These are phyloP conservation scores for Rhizophora mangle DNA, from an alignment of 345 rosid species.

Conservation along the genomic window DNA sequence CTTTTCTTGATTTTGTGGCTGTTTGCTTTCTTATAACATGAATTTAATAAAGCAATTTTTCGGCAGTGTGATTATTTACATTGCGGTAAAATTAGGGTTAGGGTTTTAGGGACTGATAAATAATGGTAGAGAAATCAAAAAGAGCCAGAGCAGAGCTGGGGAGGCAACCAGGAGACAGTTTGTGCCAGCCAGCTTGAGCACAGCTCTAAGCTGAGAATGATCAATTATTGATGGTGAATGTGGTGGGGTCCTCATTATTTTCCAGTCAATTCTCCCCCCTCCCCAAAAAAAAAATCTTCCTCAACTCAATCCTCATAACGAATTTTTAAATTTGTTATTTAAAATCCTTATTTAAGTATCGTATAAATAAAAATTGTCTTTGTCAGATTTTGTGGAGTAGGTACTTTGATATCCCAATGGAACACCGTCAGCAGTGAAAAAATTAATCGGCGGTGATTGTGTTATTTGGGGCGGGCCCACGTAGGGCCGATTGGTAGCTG, in stretches of 20 bases:
- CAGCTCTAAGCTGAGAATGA: conserved; percentile 47
- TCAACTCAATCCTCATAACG: too few species aligned
- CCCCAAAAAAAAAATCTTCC: too few species aligned
- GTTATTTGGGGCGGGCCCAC: neutral
- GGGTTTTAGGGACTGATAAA: conserved; percentile 39
- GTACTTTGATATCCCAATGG: neutral
- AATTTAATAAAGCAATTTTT: neutral
- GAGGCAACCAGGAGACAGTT: conserved; percentile 27
- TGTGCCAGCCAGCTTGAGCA: conserved; percentile 72
- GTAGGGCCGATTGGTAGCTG: neutral
- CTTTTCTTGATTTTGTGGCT: neutral
- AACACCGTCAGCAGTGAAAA: neutral
- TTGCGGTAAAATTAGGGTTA: conserved; percentile 21
- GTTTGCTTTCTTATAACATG: conserved; percentile 15
- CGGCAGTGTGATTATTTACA: neutral
- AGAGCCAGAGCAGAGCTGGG: neutral
- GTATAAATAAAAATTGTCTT: too few species aligned
- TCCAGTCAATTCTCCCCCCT: too few species aligned
- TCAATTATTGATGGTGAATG: conserved; percentile 27
- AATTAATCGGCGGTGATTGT: neutral
- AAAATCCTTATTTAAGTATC: too few species aligned
- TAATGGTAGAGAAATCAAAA: neutral
- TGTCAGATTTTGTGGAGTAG: neutral
- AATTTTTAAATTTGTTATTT: too few species aligned
- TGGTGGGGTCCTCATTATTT: conserved; percentile 5